Conservation (phyloP, 192 early-diverging fungal genomes). For the Rhizophagus clarus region DNA sequence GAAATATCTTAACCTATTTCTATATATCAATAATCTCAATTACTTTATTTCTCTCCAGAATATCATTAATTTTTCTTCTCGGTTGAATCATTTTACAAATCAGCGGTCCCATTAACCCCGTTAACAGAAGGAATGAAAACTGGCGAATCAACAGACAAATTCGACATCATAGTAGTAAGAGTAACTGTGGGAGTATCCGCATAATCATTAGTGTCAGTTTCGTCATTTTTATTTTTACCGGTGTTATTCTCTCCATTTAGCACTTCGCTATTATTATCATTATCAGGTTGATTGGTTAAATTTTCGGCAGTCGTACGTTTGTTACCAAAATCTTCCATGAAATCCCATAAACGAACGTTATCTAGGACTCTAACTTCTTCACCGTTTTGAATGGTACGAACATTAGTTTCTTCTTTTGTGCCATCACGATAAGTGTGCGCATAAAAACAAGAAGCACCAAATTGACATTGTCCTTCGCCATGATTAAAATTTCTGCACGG, state of each 20-base stretch:
- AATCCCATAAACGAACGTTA: slow-evolving; percentile 34
- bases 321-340: slow-evolving; percentile 25
- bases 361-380: slow-evolving; percentile 30
- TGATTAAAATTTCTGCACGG: slow-evolving; percentile 34
- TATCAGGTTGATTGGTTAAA: neutral
- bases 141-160: slow-evolving; percentile 4
- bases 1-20: neutral
- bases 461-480: slow-evolving; percentile 35
- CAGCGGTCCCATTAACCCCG: neutral
- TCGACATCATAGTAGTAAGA: neutral
- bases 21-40: neutral
- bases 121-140: slow-evolving; percentile 1
- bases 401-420: slow-evolving; percentile 22
- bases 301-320: neutral
- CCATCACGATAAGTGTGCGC: slow-evolving; percentile 34
- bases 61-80: neutral
- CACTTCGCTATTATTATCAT: neutral
- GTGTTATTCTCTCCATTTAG: neutral
- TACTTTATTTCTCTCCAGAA: neutral
- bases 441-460: slow-evolving; percentile 36
- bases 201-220: neutral
- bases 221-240: neutral
- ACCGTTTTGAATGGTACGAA: slow-evolving; percentile 30
- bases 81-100: neutral
- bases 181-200: neutral